These are phyloP conservation scores for Podospora pseudocomata DNA, from an alignment of 495 filamentous ascomycete species.

Conservation along the genomic window DNA sequence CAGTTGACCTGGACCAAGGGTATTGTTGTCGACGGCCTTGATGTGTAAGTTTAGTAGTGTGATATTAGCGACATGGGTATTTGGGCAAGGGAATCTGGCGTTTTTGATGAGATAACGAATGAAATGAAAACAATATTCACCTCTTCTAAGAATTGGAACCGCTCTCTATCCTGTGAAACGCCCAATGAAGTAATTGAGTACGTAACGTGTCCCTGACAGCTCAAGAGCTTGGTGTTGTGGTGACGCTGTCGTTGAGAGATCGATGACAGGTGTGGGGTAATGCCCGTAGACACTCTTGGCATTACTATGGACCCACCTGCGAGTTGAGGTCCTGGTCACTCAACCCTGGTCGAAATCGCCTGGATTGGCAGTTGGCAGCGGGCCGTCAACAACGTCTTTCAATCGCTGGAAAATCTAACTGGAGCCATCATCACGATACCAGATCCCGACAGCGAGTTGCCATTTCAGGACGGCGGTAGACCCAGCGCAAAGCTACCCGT, in stretches of 20 bases:
- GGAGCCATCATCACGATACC: not conserved
- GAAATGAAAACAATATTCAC: not conserved
- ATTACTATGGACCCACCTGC: not conserved
- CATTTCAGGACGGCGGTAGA: not conserved
- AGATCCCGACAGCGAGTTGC: not conserved
- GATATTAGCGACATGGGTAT: conserved; percentile 14
- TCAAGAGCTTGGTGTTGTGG: not conserved
- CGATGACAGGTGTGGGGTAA: conserved; percentile 1
- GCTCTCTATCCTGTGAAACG: not conserved
- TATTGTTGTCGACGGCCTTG: conserved; percentile 65
- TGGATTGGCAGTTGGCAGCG: conserved; percentile 10
- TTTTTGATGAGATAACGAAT: conserved; percentile 5
- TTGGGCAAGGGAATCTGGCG: conserved; percentile 3
- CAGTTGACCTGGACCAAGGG: conserved; percentile 72
- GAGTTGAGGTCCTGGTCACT: not conserved
- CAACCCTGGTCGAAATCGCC: not conserved
- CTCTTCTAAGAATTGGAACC: not conserved
- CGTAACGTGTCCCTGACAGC: not conserved
- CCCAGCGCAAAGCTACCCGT: not conserved
- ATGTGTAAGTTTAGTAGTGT: conserved; percentile 51
- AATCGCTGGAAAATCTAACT: conserved; percentile 13
- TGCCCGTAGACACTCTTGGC: conserved; percentile 1
- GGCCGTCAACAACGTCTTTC: conserved; percentile 8
- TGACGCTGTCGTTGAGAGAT: not conserved
- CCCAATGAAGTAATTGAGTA: not conserved